These are phyloP conservation scores for Coprinopsis strossmayeri DNA, from an alignment of 768 basidiomycete genomes.

Conservation along the genomic window DNA sequence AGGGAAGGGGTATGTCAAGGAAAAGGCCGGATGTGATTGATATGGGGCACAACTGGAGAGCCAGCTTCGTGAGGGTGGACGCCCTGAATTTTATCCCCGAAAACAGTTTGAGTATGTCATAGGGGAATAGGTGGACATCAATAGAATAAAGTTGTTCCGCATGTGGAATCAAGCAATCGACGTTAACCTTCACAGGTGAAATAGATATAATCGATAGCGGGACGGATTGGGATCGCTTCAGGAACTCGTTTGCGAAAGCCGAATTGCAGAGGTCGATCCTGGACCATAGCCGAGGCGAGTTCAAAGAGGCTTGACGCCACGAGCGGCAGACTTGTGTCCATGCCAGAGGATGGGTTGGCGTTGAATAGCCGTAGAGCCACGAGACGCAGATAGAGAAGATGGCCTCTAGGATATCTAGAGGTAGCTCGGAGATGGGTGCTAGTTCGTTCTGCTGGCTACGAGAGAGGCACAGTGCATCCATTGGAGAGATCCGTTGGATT, in stretches of 20 bases:
- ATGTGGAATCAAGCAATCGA: constrained; percentile 21
- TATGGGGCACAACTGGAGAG: constrained; percentile 27
- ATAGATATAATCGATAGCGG: constrained; percentile 29
- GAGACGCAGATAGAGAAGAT: constrained; percentile 32
- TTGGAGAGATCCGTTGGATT: background rate
- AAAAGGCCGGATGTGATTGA: constrained; percentile 19
- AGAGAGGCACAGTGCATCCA: background rate
- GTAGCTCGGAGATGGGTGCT: constrained; percentile 25
- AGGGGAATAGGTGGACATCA: constrained; percentile 29
- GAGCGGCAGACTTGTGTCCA: constrained; percentile 35
- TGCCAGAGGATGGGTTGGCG: constrained; percentile 22
- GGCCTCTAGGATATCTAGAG: constrained; percentile 32
- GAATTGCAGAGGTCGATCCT: constrained; percentile 30
- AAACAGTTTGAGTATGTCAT: constrained; percentile 27
- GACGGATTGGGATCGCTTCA: constrained; percentile 26
- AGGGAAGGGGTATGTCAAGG: constrained; percentile 21
- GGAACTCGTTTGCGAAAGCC: constrained; percentile 26
- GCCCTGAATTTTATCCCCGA: constrained; percentile 12
- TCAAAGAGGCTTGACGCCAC: constrained; percentile 30
- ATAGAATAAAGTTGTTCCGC: constrained; percentile 26
- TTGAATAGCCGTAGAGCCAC: constrained; percentile 22
- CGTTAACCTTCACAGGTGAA: constrained; percentile 20
- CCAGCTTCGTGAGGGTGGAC: constrained; percentile 22
- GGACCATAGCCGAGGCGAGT: constrained; percentile 32
- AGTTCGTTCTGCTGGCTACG: background rate